These are phyloP conservation scores for Boletus tylopilopsis DNA, from an alignment of 768 basidiomycete genomes.

Conservation along the genomic window DNA sequence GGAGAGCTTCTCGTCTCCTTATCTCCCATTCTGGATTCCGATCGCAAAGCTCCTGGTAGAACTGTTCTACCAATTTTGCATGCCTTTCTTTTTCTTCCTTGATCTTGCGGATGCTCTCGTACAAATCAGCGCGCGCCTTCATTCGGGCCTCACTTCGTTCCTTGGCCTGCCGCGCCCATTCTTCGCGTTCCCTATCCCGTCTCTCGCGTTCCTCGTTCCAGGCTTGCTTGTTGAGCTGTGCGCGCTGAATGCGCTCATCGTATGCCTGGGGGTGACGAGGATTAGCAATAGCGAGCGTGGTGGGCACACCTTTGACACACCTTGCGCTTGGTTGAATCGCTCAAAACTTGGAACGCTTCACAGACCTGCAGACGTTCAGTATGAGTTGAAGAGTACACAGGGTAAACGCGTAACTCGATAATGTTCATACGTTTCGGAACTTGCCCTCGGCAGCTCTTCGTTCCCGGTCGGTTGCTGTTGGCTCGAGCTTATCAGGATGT, in stretches of 20 bases:
- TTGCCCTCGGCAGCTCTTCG: conserved; percentile 51
- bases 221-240: conserved; percentile 20
- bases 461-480: conserved; percentile 45
- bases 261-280: conserved; percentile 37
- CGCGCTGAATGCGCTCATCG: conserved; percentile 39
- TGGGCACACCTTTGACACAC: conserved; percentile 31
- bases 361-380: conserved; percentile 44
- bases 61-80: conserved; percentile 44
- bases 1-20: conserved; percentile 47
- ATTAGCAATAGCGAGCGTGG: background rate
- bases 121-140: conserved; percentile 36
- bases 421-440: conserved; percentile 53
- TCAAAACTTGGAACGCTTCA: conserved; percentile 58
- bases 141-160: conserved; percentile 50
- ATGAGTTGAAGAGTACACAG: conserved; percentile 8
- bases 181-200: conserved; percentile 47
- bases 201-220: conserved; percentile 37
- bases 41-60: conserved; percentile 52
- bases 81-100: conserved; percentile 40
- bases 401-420: conserved; percentile 22
- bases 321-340: conserved; percentile 52
- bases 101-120: conserved; percentile 37
- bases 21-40: conserved; percentile 61
- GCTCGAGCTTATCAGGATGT: conserved; percentile 69
- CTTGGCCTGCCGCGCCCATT: conserved; percentile 51